phyloP scores from a whole-genome alignment of 225 moss, liverwort and hornwort genomes.

The Lunularia cruciata region DNA sequence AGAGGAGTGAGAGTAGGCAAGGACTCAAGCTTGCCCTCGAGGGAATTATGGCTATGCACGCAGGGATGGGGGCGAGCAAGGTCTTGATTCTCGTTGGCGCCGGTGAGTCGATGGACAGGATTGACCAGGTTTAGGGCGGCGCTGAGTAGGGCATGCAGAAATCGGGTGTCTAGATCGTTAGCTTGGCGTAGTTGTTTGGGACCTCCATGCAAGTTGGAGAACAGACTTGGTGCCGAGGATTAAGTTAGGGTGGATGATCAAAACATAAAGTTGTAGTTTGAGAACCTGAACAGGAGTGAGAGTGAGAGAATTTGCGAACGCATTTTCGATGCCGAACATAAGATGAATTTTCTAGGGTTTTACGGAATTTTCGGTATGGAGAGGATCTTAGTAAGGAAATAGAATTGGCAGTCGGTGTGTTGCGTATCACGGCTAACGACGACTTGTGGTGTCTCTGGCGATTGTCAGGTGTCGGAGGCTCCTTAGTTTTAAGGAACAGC shows the following conservation, averaged over 20 bases:
- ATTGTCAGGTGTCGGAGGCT: conserved; percentile 56
- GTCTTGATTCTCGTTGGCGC: conserved; percentile 42
- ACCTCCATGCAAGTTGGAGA: background rate
- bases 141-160: background rate
- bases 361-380: background rate
- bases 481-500: conserved; percentile 66
- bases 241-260: background rate
- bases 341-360: background rate
- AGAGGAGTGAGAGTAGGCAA: conserved; percentile 19
- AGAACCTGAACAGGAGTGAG: background rate
- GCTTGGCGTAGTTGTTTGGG: background rate
- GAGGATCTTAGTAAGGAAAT: background rate
- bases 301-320: background rate
- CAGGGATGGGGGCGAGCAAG: conserved; percentile 48
- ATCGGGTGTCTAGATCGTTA: background rate
- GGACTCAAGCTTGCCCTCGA: conserved; percentile 12
- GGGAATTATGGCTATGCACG: conserved; percentile 40
- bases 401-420: background rate
- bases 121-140: conserved; percentile 5
- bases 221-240: background rate
- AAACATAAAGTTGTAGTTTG: background rate
- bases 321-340: too few species aligned
- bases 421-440: conserved; percentile 6
- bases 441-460: conserved; percentile 4
- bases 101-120: conserved; percentile 30